A percentile compares a stretch with the other conserved stretches of the same genome.
Evolutionary conservation across 176 grass and related monocot species (phyloP).

Genomic region (Avena insularis): DNA sequence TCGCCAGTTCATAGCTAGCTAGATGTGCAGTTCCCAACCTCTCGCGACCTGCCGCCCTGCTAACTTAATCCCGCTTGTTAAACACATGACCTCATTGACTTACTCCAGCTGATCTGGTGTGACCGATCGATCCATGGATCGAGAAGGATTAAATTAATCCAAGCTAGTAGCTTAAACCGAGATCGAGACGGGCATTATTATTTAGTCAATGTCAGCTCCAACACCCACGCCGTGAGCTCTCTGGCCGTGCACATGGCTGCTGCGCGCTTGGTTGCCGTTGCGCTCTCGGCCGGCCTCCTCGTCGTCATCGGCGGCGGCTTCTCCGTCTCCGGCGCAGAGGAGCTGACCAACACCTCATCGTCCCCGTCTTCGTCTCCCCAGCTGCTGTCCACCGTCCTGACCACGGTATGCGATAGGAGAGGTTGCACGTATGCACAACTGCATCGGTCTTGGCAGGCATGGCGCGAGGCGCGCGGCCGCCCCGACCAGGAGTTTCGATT

Average conservation of each 20-base stretch:
- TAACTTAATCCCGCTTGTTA: constrained; percentile 12
- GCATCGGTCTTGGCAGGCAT: neutral
- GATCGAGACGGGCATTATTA: neutral
- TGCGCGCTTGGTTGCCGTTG: neutral
- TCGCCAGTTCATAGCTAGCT: neutral
- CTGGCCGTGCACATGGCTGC: constrained; percentile 3
- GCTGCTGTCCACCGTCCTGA: neutral
- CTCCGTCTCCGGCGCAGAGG: neutral
- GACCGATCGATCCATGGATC: neutral
- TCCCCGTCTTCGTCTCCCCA: neutral
- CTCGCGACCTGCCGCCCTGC: neutral
- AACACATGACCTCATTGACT: neutral
- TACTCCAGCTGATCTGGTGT: neutral
- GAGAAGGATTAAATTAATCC: neutral
- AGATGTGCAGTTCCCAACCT: neutral
- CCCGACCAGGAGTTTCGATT: neutral
- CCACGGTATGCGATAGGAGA: neutral
- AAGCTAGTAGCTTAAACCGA: neutral
- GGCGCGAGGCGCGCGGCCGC: neutral
- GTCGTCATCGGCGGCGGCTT: neutral
- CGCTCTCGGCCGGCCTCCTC: neutral
- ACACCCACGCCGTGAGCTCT: neutral
- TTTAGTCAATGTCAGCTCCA: neutral
- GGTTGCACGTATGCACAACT: neutral
- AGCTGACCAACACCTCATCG: neutral